Evolutionary conservation across 305 asterid genomes (phyloP).

Genomic region (Solanum chacoense): DNA sequence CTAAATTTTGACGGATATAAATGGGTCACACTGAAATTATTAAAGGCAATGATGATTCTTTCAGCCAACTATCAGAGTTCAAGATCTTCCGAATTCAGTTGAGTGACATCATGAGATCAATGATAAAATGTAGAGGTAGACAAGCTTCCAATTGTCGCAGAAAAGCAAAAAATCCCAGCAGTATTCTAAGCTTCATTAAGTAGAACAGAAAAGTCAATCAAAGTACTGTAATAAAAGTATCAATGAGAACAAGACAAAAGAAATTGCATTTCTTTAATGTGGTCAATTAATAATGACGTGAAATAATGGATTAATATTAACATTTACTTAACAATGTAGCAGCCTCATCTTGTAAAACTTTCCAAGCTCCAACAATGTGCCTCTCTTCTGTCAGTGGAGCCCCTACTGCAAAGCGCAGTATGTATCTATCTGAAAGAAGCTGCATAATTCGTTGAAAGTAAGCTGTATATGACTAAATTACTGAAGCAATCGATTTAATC

Average conservation of each 20-base stretch:
- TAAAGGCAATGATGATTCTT: neutral
- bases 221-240: neutral
- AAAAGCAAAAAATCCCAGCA: neutral
- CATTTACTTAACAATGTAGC: slow-evolving; percentile 21
- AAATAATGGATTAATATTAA: neutral
- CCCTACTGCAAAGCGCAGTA: slow-evolving; percentile 74
- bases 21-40: neutral
- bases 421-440: slow-evolving; percentile 58
- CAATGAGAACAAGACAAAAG: neutral
- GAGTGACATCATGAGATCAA: neutral
- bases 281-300: neutral
- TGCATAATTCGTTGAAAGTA: slow-evolving; percentile 9
- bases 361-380: slow-evolving; percentile 73
- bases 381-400: slow-evolving; percentile 87
- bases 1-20: neutral
- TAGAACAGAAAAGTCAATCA: neutral
- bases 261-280: neutral
- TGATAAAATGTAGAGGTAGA: neutral
- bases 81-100: neutral
- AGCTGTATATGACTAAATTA: neutral
- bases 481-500: neutral
- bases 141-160: neutral
- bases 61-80: neutral
- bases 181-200: neutral
- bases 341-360: slow-evolving; percentile 64